Evolutionary conservation across 139 green algal genomes (phyloP), one percentile per base, ranked within the genome.

Genomic region (Chlorella sorokiniana): DNA sequence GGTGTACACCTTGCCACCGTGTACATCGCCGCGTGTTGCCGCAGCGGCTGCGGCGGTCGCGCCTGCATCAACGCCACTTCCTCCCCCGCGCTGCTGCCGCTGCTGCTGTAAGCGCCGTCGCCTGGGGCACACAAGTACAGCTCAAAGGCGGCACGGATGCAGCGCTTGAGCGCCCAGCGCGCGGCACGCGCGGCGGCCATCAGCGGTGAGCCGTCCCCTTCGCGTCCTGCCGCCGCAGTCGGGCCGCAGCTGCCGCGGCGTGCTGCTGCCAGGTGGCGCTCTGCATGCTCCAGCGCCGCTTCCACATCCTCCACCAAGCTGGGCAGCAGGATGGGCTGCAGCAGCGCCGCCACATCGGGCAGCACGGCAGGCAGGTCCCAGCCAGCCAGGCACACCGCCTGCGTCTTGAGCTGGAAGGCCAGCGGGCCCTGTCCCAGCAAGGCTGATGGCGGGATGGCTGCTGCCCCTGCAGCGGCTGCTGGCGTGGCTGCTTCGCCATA

Each of bases 351-450:
- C 11, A 51, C 23, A 10, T 79, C 52, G 4, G 73, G 73, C 54
- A 79, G 73, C 27, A 69, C 27, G 38, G 35, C 10, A 0, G 73
- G 73, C 25, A 79, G 73, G 54, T 79, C 51, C 73, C 73, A 79
- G 37, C 73, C 73, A 23, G 6, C n/a, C 9, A 79, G 37, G 54
- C 73, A 79, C 54, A 79, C 54, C 20, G 73, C 73, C 73, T 79
- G 73, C 20, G 73, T 69, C 73, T 69, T 69, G 1, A 79, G 73
- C 73, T 79, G 73, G 54, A 79, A 79, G 8, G 73, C 73, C 73
- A 79, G 73, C 1, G 9, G 10, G 29, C 20, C 54, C 1, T 69
- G 52, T 2, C 20, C 54, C 1, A 14, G 48, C 4, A 79, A 54
- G 27, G 54, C 52, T 1, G 73, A 52, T 9, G 73, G 54, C 0